A percentile compares a stretch with the other conserved stretches of the same genome.
Conservation (phyloP, 352 stramenopile genomes). For the Globisporangium sylvaticum region DNA sequence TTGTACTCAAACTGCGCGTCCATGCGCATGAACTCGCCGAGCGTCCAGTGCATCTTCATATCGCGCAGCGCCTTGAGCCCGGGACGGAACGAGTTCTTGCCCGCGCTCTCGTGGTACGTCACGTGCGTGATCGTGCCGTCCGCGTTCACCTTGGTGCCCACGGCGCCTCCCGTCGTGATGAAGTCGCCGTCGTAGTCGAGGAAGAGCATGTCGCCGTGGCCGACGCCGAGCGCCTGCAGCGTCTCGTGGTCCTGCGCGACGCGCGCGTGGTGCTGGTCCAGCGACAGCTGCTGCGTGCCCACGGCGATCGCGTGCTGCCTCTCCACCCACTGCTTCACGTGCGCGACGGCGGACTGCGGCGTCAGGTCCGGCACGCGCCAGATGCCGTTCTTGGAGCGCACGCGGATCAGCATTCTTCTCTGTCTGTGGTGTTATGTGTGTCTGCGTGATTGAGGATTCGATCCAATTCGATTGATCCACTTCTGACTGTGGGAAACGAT, state of each 20-base stretch:
- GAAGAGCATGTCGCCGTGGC: conserved; percentile 80
- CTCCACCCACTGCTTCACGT: conserved; percentile 78
- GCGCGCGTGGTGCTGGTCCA: conserved; percentile 46
- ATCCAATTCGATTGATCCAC: neutral
- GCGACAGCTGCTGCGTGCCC: conserved; percentile 42
- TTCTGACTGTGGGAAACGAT: too few relatives aligned
- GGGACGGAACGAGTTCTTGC: conserved; percentile 90
- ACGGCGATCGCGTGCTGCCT: conserved; percentile 61
- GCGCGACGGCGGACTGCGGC: conserved; percentile 52
- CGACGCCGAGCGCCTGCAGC: conserved; percentile 49
- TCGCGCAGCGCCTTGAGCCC: conserved; percentile 93
- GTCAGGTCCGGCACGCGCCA: conserved; percentile 77
- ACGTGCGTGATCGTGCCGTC: conserved; percentile 79
- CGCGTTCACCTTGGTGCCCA: conserved; percentile 74
- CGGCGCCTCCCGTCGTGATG: conserved; percentile 37
- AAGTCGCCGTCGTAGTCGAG: conserved; percentile 73
- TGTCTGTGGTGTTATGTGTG: neutral
- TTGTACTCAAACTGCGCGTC: conserved; percentile 98
- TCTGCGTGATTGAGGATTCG: neutral
- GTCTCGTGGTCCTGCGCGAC: conserved; percentile 45
- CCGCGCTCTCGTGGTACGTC: conserved; percentile 65
- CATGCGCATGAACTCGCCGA: conserved; percentile 97
- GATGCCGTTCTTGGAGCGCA: conserved; percentile 87
- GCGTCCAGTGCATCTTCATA: conserved; percentile 99
- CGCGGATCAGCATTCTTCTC: conserved; percentile 62